Evolutionary conservation across 1,284 basidiomycete species (phyloP).

Genomic region (Rhodotorula sp.): DNA sequence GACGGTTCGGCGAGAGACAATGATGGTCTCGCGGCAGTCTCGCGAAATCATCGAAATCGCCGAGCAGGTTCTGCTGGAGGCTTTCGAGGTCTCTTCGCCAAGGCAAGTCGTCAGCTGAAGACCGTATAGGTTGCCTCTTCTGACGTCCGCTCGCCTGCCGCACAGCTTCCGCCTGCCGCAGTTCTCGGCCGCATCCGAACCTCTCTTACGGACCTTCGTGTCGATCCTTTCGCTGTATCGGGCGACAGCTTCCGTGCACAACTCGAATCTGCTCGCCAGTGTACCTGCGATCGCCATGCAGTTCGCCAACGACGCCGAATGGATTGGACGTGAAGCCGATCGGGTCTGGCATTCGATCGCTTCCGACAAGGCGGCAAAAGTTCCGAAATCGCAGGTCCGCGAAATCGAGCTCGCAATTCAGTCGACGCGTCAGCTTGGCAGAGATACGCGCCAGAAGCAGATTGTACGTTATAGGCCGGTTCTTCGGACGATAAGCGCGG

Average conservation of each 20-base stretch:
- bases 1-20: constrained; percentile 40
- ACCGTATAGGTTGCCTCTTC: too few relatives aligned
- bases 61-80: constrained; percentile 51
- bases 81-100: constrained; percentile 35
- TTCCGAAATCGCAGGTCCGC: constrained; percentile 3
- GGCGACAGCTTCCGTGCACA: constrained; percentile 74
- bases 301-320: constrained; percentile 82
- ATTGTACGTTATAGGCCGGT: constrained; percentile 23
- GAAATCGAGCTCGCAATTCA: constrained; percentile 30
- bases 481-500: neutral
- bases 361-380: constrained; percentile 1
- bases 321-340: constrained; percentile 56
- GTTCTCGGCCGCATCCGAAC: constrained; percentile 33
- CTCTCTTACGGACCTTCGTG: constrained; percentile 60
- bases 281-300: constrained; percentile 67
- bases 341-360: constrained; percentile 50
- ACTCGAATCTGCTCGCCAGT: constrained; percentile 57
- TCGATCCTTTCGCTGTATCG: constrained; percentile 77
- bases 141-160: constrained; percentile 13
- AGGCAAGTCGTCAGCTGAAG: constrained; percentile 38
- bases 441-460: constrained; percentile 37
- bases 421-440: constrained; percentile 27
- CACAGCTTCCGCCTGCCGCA: constrained; percentile 38
- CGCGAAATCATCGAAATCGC: constrained; percentile 62
- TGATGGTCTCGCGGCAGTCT: constrained; percentile 49